phyloP scores from a whole-genome alignment of 140 eudicot species.

The Stevia rebaudiana region DNA sequence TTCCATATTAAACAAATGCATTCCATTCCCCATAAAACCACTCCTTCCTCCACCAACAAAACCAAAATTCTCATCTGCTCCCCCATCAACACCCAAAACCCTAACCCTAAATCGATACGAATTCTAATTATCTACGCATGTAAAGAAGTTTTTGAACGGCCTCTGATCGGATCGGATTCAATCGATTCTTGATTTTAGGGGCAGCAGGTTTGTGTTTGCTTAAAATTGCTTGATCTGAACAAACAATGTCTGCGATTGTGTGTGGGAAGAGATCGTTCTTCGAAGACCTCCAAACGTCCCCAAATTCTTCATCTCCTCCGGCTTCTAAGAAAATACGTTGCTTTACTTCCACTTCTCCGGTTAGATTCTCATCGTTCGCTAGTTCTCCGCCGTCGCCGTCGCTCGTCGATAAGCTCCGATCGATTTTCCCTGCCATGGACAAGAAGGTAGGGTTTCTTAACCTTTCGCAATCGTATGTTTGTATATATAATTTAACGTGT shows the following conservation, averaged over 20 bases:
- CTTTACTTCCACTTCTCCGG: slow-evolving; percentile 44
- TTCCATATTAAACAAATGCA: slow-evolving; percentile 2
- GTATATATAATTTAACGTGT: background rate
- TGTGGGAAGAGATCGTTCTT: slow-evolving; percentile 82
- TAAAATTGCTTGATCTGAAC: slow-evolving; percentile 1
- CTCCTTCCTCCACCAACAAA: slow-evolving; percentile 20
- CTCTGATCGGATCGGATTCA: background rate
- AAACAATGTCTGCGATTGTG: slow-evolving; percentile 72
- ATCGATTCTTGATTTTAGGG: background rate
- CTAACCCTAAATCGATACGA: slow-evolving; percentile 19
- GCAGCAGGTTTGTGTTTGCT: background rate
- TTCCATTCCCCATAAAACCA: slow-evolving; percentile 11
- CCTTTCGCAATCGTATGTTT: background rate
- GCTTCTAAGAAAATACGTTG: slow-evolving; percentile 55
- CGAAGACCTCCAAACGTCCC: slow-evolving; percentile 54
- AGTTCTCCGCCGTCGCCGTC: slow-evolving; percentile 16
- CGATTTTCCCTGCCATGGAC: slow-evolving; percentile 46
- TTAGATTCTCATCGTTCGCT: slow-evolving; percentile 25
- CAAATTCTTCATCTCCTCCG: slow-evolving; percentile 44
- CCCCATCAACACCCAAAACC: slow-evolving; percentile 18
- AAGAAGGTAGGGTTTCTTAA: slow-evolving; percentile 28
- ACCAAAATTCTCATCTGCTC: slow-evolving; percentile 12
- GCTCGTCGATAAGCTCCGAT: slow-evolving; percentile 35
- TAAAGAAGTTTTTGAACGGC: slow-evolving; percentile 3
- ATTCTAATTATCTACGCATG: background rate